Percentiles rank a stretch among this genome's conserved stretches.
Evolutionary conservation across 108 stramenopile genomes (phyloP).

Genomic region (Skeletonema costatum): DNA sequence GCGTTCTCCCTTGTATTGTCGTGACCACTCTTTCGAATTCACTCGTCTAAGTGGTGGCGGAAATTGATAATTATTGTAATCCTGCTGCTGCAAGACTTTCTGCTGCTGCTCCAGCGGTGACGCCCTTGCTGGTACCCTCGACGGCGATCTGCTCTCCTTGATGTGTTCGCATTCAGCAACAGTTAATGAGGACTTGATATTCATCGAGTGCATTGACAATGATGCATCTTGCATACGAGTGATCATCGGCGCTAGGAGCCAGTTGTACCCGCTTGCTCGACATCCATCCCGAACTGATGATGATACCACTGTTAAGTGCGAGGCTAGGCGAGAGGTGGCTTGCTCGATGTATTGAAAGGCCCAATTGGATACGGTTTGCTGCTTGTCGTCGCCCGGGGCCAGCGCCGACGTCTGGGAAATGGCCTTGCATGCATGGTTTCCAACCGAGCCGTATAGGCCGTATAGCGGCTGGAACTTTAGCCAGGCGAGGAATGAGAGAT

Average conservation of each 20-base stretch:
- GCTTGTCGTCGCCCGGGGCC: background rate
- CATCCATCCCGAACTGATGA: slow-evolving; percentile 4
- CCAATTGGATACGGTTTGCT: slow-evolving; percentile 24
- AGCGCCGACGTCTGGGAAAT: slow-evolving; percentile 8
- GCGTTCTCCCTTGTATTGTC: slow-evolving; percentile 36
- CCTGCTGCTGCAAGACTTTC: background rate
- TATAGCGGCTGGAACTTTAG: slow-evolving; percentile 13
- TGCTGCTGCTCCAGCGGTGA: slow-evolving; percentile 14
- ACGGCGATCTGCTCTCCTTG: background rate
- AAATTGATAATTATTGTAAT: background rate
- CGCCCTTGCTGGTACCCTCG: background rate
- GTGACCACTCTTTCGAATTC: slow-evolving; percentile 37
- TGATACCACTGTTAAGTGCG: background rate
- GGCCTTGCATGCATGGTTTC: slow-evolving; percentile 12
- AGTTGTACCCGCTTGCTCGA: background rate
- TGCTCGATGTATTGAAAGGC: slow-evolving; percentile 12
- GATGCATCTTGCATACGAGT: slow-evolving; percentile 13
- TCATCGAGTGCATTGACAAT: background rate
- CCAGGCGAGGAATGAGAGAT: slow-evolving; percentile 18
- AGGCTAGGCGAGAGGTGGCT: slow-evolving; percentile 10
- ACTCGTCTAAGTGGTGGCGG: slow-evolving; percentile 18
- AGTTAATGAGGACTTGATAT: background rate
- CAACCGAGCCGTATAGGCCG: slow-evolving; percentile 9
- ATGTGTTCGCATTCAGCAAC: background rate
- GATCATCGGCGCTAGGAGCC: slow-evolving; percentile 32